Evolutionary conservation across 2,329 filamentous ascomycete genomes (phyloP), one percentile per base, ranked within the genome.

Genomic region (Ophiocordyceps camponoti-rufipedis): DNA sequence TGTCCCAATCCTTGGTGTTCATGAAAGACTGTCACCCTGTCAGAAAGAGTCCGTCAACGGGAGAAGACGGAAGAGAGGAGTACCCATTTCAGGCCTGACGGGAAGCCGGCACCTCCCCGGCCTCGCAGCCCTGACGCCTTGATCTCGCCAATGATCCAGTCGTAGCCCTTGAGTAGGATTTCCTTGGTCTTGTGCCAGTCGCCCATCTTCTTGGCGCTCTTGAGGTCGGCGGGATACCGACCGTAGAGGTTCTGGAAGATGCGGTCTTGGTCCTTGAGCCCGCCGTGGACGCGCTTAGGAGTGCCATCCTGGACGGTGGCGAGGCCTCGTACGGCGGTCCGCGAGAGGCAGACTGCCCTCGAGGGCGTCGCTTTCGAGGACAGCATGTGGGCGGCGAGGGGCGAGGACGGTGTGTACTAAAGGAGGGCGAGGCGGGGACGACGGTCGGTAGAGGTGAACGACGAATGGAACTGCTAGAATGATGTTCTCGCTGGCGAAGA

Each of bases 111-210:
- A 68, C 91, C 91, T 67, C 91, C 91, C 70, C 91, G 84, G 56
- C 91, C 91, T 66, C 91, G 80, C 51, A 98, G 78, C 57, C 91
- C 91, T 12, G 91, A 98, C 28, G 88, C 79, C 75, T 98, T 98
- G 68, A 98, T 78, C 68, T 98, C 91, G 54, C 82, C 82, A 59
- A 98, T 96, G 64, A 98, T 93, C 85, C 91, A 98, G 58, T 98
- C 89, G 67, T 98, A 85, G 47, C 91, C 91, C 74, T 98, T 98
- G 55, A 86, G 69, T 48, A 98, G 66, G 48, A 98, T 98, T 64
- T 98, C 91, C 75, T 98, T 98, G 46, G 91, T 98, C 75, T 93
- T 94, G 72, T 98, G 79, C 91, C 91, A 98, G 66, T 96, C 91
- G 56, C 91, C 91, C 74, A 94, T 94, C 70, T 94, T 94, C 80